phyloP scores from a whole-genome alignment of 208 protist species.

The Crithidia sp. region DNA sequence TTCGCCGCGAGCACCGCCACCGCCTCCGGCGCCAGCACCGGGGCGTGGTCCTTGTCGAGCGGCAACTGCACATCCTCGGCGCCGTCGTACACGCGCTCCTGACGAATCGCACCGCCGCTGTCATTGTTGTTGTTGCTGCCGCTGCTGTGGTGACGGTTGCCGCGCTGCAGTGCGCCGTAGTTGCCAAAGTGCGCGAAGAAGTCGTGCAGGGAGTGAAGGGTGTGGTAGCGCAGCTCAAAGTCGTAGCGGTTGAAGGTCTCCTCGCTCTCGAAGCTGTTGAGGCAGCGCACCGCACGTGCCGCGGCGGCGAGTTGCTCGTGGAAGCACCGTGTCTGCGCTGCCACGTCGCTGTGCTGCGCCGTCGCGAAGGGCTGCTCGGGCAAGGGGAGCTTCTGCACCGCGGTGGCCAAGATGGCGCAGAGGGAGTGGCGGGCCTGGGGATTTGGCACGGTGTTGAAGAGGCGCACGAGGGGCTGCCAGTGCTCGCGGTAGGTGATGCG shows the following conservation, averaged over 20 bases:
- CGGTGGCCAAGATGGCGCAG: conserved; percentile 47
- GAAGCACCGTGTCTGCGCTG: conserved; percentile 10
- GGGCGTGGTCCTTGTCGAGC: conserved; percentile 44
- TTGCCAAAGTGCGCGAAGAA: conserved; percentile 85
- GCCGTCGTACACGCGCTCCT: conserved; percentile 73
- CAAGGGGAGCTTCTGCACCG: conserved; percentile 35
- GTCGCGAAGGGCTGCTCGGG: not conserved
- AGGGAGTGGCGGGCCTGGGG: conserved; percentile 72
- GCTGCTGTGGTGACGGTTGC: not conserved
- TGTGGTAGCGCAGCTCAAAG: conserved; percentile 89
- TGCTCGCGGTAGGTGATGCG: conserved; percentile 51
- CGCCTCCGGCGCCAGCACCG: conserved; percentile 66
- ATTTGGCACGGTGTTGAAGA: conserved; percentile 81
- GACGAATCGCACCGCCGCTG: conserved; percentile 32
- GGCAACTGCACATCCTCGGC: conserved; percentile 68
- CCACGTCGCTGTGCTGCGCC: not conserved
- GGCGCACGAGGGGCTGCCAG: conserved; percentile 66
- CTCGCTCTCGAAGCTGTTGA: conserved; percentile 82
- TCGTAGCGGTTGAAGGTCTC: conserved; percentile 75
- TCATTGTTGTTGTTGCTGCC: not conserved
- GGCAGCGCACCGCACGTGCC: conserved; percentile 61
- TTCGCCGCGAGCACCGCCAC: conserved; percentile 68
- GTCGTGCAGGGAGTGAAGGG: conserved; percentile 70
- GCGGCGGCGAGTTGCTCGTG: conserved; percentile 58
- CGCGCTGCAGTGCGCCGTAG: conserved; percentile 42